Conservation (phyloP, 2,329 filamentous ascomycete species). For the Dryadomyces quercus-mongolicae region DNA sequence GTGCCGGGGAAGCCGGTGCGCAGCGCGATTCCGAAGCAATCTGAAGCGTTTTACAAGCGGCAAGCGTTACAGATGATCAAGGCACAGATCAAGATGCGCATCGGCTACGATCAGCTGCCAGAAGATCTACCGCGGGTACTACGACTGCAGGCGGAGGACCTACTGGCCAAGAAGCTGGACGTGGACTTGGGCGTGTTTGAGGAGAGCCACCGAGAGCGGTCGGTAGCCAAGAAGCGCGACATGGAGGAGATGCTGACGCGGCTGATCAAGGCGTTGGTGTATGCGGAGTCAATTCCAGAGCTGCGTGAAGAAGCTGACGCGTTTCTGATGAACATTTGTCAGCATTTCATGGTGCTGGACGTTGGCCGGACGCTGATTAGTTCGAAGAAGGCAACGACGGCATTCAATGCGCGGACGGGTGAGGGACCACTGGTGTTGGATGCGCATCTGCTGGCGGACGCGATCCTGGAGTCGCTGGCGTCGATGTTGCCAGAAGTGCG, state of each 20-base stretch:
- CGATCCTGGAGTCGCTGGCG: slow-evolving; percentile 78
- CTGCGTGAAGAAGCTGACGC: slow-evolving; percentile 63
- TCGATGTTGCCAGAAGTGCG: slow-evolving; percentile 73
- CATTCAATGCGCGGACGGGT: slow-evolving; percentile 75
- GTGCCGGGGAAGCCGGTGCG: slow-evolving; percentile 47
- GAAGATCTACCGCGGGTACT: slow-evolving; percentile 81
- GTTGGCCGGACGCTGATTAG: slow-evolving; percentile 75
- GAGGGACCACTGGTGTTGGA: slow-evolving; percentile 84
- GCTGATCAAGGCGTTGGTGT: slow-evolving; percentile 79
- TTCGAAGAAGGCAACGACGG: slow-evolving; percentile 61
- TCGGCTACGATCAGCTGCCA: slow-evolving; percentile 76
- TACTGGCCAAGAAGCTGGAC: slow-evolving; percentile 60
- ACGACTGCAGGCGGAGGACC: slow-evolving; percentile 78
- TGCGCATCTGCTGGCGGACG: slow-evolving; percentile 75
- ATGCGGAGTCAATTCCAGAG: slow-evolving; percentile 69
- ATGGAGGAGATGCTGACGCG: slow-evolving; percentile 77
- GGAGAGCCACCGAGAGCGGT: slow-evolving; percentile 66
- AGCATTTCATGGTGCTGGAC: slow-evolving; percentile 84
- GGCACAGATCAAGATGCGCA: slow-evolving; percentile 78
- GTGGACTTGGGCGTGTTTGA: slow-evolving; percentile 60
- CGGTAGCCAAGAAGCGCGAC: slow-evolving; percentile 73
- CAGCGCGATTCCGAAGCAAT: slow-evolving; percentile 39
- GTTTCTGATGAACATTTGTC: slow-evolving; percentile 70
- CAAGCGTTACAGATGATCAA: slow-evolving; percentile 83
- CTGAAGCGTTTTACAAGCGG: slow-evolving; percentile 79